Base-by-base conservation (phyloP, 306 rosid genomes). In the Dryas alaskensis region DNA sequence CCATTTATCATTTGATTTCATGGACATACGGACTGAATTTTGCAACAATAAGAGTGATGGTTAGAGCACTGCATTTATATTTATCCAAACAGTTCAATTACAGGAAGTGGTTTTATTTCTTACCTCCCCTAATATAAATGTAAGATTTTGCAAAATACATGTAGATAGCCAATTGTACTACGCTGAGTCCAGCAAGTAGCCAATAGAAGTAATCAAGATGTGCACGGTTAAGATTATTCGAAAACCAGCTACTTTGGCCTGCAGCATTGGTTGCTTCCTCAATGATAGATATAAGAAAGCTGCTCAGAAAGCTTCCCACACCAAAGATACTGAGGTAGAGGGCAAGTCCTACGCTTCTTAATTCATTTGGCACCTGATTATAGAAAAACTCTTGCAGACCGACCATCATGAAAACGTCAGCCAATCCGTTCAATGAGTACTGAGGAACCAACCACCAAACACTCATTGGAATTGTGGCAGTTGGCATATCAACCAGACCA, bases 301-400 rank as follows among this genome's bases (percentile, higher is more conserved):
- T 79, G 65, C 92, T 89, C 17, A 89, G 46, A 61, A 89, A 85
- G 79, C 48, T 83, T n/a, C 92, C 92, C 0, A 85, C 67, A 1
- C 95, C 92, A 49, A 87, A 70, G 61, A 87, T 81, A 60, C 88
- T 85, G 39, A 81, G 61, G 76, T 78, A 85, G 16, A 89, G 82
- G 19, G 87, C 84, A 46, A 87, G 81, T 69, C 92, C 95, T 60
- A 87, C 67, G 70, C 95, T 89, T 70, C 89, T 73, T 40, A 87
- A 40, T 76, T 86, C 88, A 60, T 40, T 67, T 22, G 92, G 95
- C 19, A 85, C 86, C 64, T 89, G 95, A 51, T 85, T 87, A 64
- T 89, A 87, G 78, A 89, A 89, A 75, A 89, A 89, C 50, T 89
- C 95, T 55, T 89, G 88, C 31, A 89, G 69, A 19, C 92, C 95